Base-by-base conservation (phyloP, 192 early-diverging fungal genomes). In the Cladochytrium replicatum region DNA sequence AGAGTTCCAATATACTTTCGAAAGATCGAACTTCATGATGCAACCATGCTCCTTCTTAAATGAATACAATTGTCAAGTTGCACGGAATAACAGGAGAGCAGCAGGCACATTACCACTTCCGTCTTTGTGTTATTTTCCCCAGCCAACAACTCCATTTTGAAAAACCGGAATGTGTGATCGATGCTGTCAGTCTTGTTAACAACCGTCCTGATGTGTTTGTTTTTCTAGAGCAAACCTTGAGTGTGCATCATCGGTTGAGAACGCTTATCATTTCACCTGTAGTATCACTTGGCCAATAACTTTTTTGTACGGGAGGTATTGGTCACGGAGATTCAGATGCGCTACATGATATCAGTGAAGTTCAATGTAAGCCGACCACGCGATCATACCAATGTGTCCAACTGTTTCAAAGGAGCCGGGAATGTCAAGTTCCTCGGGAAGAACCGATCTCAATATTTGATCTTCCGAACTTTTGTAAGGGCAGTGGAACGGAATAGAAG, bases 1-100 rank as follows among this genome's bases (percentile, higher is more conserved):
- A 3, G 93, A 95, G 71, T 99, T 99, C 97, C 97, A 99, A 66
- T 99, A 99, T 3, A 99, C 97, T 46, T 86, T 78, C 9, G 93
- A 88, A 58, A 93, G 97, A 51, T 99, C 94, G 49, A 99, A 89
- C 41, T 72, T 63, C 63, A 97, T 96, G 47, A 63, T 72, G 68
- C 93, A 97, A 13, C 81, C 82, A 61, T 88, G 87, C 57, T 99
- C 96, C 45, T 82, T 78, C 85, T 89, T 61, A 37, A 37, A 37
- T 13, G n/a, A n/a, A n/a, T n/a, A n/a, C n/a, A n/a, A n/a, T n/a
- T n/a, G n/a, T n/a, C n/a, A n/a, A n/a, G n/a, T n/a, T n/a, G n/a
- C n/a, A 26, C 0, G 21, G 19, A 27, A 3, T 11, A 32, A 17
- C 31, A 3, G 29, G n/a, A 21, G 27, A 48, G 6, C 46, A 26